A percentile compares a stretch with the other conserved stretches of the same genome.
These are phyloP conservation scores for Dipteronia dyeriana DNA, from an alignment of 345 rosid species.

Conservation along the genomic window DNA sequence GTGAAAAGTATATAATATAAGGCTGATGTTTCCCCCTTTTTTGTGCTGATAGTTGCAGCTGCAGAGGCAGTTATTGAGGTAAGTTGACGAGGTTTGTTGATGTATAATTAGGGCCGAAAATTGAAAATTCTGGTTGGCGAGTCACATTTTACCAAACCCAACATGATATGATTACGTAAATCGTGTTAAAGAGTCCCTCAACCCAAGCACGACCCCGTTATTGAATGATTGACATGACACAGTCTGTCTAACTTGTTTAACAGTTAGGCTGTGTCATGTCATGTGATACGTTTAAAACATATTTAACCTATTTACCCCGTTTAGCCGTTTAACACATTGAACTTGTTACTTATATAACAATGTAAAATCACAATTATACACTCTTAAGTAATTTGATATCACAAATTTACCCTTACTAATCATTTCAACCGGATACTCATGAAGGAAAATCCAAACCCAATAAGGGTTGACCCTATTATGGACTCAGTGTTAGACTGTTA, in stretches of 20 bases:
- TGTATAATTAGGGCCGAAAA: no score
- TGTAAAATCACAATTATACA: no score
- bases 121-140: no score
- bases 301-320: background rate
- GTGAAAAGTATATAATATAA: background rate
- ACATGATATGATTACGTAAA: background rate
- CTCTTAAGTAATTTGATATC: no score
- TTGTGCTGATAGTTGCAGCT: background rate
- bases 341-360: background rate
- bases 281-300: background rate
- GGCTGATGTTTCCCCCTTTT: background rate
- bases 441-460: no score
- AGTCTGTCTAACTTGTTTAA: no score
- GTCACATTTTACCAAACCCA: background rate
- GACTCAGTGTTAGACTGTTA: no score
- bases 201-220: background rate
- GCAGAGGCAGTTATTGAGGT: background rate
- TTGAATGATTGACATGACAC: no score
- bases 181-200: background rate
- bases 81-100: background rate
- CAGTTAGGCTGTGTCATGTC: background rate
- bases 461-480: no score
- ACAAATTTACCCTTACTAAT: no score
- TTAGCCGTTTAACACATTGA: no score
- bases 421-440: no score